A percentile compares a stretch with the other conserved stretches of the same genome.
These are phyloP conservation scores for Casaregolazyma suthepensis DNA, from an alignment of 1,139 yeast species.

Conservation along the genomic window DNA sequence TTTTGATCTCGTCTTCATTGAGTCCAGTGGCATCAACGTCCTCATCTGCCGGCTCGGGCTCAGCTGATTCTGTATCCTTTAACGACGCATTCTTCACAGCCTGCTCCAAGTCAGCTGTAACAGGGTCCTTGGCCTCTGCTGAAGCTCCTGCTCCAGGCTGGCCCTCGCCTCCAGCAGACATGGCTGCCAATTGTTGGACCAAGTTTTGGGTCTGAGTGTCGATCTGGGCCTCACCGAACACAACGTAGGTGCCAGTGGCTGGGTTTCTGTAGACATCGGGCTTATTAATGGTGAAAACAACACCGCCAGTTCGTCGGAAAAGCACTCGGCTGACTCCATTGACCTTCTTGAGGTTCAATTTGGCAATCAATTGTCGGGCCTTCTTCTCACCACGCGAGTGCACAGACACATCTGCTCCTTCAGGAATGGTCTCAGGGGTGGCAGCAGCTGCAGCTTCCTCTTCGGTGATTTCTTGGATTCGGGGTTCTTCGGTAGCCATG, in stretches of 20 bases:
- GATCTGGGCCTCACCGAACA: conserved; percentile 96
- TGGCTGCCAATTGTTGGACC: conserved; percentile 32
- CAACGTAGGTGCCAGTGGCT: conserved; percentile 90
- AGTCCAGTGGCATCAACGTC: conserved; percentile 76
- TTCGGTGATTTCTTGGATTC: conserved; percentile 30
- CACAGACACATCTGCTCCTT: conserved; percentile 78
- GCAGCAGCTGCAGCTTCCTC: conserved; percentile 24
- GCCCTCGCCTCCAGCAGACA: conserved; percentile 22
- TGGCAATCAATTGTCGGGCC: conserved; percentile 87
- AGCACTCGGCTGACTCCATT: conserved; percentile 94
- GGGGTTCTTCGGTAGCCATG: conserved; percentile 26
- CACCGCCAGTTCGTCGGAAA: conserved; percentile 90
- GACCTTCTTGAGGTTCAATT: conserved; percentile 85
- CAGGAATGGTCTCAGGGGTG: conserved; percentile 28
- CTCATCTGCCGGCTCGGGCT: conserved; percentile 38
- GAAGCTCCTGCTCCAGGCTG: conserved; percentile 31
- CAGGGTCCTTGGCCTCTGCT: conserved; percentile 53
- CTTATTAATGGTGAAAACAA: conserved; percentile 82
- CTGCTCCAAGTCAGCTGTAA: conserved; percentile 86
- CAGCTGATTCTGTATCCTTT: conserved; percentile 22
- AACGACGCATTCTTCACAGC: conserved; percentile 49
- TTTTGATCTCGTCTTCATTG: conserved; percentile 69
- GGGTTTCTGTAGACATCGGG: conserved; percentile 94
- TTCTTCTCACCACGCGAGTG: conserved; percentile 90
- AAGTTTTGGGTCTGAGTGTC: conserved; percentile 50